A percentile compares a stretch with the other conserved stretches of the same genome.
These are phyloP conservation scores for Diplodia seriata DNA, from an alignment of 2,329 filamentous ascomycete genomes.

Conservation along the genomic window DNA sequence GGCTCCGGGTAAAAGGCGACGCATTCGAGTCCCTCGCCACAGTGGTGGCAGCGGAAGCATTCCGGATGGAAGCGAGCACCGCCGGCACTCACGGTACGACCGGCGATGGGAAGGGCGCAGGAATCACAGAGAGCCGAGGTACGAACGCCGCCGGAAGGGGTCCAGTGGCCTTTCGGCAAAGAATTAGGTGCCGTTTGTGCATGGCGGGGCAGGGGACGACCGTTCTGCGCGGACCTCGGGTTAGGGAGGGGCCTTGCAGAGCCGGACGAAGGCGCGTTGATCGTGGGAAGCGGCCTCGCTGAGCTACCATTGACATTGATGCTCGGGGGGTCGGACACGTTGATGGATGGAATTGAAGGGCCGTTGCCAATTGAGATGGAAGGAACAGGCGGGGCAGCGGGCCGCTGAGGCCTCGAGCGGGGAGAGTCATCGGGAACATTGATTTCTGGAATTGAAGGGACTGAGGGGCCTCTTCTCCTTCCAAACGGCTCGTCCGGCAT, in stretches of 20 bases:
- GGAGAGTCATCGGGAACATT: slow-evolving; percentile 35
- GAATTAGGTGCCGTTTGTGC: slow-evolving; percentile 43
- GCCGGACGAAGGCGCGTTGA: slow-evolving; percentile 32
- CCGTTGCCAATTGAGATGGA: neutral
- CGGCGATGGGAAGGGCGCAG: slow-evolving; percentile 84
- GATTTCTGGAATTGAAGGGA: slow-evolving; percentile 43
- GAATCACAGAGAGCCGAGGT: slow-evolving; percentile 80
- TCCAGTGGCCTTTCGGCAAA: slow-evolving; percentile 53
- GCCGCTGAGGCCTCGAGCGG: slow-evolving; percentile 49
- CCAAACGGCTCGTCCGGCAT: slow-evolving; percentile 48
- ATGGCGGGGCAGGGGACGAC: slow-evolving; percentile 43
- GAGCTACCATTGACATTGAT: slow-evolving; percentile 36
- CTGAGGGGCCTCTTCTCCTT: slow-evolving; percentile 53
- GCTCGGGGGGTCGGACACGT: slow-evolving; percentile 54
- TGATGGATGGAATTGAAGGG: slow-evolving; percentile 51
- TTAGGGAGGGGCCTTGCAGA: slow-evolving; percentile 24
- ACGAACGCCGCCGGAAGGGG: slow-evolving; percentile 52
- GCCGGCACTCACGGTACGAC: slow-evolving; percentile 84
- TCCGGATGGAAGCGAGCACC: slow-evolving; percentile 88
- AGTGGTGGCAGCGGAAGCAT: slow-evolving; percentile 90
- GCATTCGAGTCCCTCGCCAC: slow-evolving; percentile 86
- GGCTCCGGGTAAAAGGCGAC: slow-evolving; percentile 97
- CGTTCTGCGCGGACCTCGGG: slow-evolving; percentile 25
- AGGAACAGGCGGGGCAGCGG: slow-evolving; percentile 46
- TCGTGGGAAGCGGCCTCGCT: slow-evolving; percentile 36